phyloP scores from a whole-genome alignment of 202 grass and related monocot species.

The Schoenoplectus triqueter region DNA sequence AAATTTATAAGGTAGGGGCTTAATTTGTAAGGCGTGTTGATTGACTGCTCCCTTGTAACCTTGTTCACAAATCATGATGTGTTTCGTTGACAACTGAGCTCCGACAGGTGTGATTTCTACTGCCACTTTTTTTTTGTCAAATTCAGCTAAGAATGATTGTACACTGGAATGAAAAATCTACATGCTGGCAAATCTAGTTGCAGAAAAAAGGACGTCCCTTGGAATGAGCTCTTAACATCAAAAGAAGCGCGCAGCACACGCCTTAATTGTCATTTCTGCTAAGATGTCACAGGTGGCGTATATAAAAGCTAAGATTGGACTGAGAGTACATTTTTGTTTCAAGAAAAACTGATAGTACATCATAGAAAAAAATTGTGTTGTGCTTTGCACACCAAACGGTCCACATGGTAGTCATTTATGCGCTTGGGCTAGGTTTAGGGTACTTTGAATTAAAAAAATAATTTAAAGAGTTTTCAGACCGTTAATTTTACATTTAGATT shows the following conservation, averaged over 20 bases:
- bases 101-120: not conserved
- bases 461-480: too few relatives aligned
- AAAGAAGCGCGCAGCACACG: not conserved
- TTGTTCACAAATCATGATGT: slow-evolving; percentile 5
- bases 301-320: too few relatives aligned
- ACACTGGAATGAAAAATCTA: not conserved
- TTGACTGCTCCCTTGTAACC: not conserved
- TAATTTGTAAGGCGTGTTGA: not conserved
- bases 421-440: too few relatives aligned
- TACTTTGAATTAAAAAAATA: too few relatives aligned
- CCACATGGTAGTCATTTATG: too few relatives aligned
- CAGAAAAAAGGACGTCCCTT: slow-evolving; percentile 17
- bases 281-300: not conserved
- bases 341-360: too few relatives aligned
- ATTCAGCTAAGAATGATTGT: not conserved
- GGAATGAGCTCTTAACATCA: slow-evolving; percentile 1
- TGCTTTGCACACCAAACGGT: too few relatives aligned
- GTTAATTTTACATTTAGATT: too few relatives aligned
- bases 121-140: not conserved
- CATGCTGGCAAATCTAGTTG: slow-evolving; percentile 24
- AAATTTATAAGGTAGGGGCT: not conserved
- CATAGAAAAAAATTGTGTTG: too few relatives aligned
- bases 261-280: not conserved
- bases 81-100: not conserved
- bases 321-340: too few relatives aligned